Percentiles rank a stretch among this genome's conserved stretches.
These are phyloP conservation scores for Acanthamoeba triangularis DNA, from an alignment of 208 protist genomes.

Conservation along the genomic window DNA sequence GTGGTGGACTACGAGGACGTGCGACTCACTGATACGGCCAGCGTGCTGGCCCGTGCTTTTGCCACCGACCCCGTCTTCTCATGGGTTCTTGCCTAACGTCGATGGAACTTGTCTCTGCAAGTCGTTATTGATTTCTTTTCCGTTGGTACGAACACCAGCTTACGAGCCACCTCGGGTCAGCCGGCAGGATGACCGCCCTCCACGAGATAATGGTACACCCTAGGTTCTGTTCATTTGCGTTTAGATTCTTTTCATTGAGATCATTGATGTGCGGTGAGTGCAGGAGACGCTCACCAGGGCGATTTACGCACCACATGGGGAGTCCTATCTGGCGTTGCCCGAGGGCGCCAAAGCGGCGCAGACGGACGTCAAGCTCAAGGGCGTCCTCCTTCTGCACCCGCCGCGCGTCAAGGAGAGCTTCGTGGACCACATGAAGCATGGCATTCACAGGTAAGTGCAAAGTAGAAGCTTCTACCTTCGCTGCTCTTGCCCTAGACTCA, in stretches of 20 bases:
- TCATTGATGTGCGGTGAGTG: not conserved
- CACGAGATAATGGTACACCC: constrained; percentile 13
- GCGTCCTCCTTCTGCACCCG: constrained; percentile 7
- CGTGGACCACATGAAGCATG: constrained; percentile 5
- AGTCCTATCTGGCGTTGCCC: not conserved
- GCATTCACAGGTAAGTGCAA: constrained; percentile 1
- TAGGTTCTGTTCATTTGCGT: not conserved
- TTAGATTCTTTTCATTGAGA: not conserved
- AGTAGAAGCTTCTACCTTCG: not conserved
- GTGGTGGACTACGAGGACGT: not conserved
- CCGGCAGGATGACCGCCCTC: not conserved
- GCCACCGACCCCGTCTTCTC: constrained; percentile 15
- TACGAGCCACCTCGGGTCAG: not conserved
- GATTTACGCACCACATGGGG: not conserved
- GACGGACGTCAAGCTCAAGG: not conserved
- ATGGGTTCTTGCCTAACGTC: not conserved
- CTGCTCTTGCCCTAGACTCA: not conserved
- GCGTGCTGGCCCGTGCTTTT: not conserved
- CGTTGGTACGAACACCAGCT: not conserved
- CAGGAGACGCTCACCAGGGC: not conserved
- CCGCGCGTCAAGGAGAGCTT: constrained; percentile 40
- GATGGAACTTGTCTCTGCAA: not conserved
- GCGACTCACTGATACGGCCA: not conserved
- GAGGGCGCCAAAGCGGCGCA: not conserved
- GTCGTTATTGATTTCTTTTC: not conserved